phyloP scores from a whole-genome alignment of 1,139 yeast genomes.

The Candida pseudoviswanathii region DNA sequence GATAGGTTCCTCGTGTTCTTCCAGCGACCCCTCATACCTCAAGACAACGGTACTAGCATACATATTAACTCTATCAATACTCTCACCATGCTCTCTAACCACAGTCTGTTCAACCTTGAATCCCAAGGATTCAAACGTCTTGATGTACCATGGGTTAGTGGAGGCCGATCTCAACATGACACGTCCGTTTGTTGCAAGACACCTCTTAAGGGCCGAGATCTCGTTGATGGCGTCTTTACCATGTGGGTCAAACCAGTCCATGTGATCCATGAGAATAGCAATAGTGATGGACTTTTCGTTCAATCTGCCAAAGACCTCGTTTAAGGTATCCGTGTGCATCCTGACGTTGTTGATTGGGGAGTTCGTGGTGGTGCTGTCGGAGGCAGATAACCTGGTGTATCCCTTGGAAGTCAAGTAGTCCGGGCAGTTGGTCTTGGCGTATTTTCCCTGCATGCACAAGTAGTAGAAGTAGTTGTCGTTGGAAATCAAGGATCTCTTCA shows the following conservation, averaged over 20 bases:
- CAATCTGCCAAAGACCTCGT: constrained; percentile 71
- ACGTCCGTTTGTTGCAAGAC: constrained; percentile 68
- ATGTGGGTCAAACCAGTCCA: constrained; percentile 84
- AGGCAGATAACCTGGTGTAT: constrained; percentile 47
- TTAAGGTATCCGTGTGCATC: constrained; percentile 77
- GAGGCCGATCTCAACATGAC: constrained; percentile 81
- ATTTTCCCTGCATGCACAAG: constrained; percentile 63
- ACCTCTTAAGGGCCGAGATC: constrained; percentile 62
- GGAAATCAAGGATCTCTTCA: constrained; percentile 63
- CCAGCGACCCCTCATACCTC: background rate
- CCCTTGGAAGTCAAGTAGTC: constrained; percentile 68
- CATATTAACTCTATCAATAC: constrained; percentile 83
- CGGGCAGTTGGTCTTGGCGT: constrained; percentile 70
- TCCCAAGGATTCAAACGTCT: constrained; percentile 65
- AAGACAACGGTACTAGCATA: constrained; percentile 63
- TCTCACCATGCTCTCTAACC: constrained; percentile 58
- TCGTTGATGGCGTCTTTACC: constrained; percentile 67
- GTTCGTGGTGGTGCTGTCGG: constrained; percentile 20
- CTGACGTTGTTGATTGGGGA: constrained; percentile 66
- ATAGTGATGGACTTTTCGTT: constrained; percentile 65
- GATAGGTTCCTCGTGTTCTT: background rate
- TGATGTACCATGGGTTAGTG: constrained; percentile 74
- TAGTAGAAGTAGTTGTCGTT: constrained; percentile 79
- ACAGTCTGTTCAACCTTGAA: constrained; percentile 71
- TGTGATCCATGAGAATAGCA: constrained; percentile 87